Conservation (phyloP, 1,284 basidiomycete species). For the Ustilago nuda region DNA sequence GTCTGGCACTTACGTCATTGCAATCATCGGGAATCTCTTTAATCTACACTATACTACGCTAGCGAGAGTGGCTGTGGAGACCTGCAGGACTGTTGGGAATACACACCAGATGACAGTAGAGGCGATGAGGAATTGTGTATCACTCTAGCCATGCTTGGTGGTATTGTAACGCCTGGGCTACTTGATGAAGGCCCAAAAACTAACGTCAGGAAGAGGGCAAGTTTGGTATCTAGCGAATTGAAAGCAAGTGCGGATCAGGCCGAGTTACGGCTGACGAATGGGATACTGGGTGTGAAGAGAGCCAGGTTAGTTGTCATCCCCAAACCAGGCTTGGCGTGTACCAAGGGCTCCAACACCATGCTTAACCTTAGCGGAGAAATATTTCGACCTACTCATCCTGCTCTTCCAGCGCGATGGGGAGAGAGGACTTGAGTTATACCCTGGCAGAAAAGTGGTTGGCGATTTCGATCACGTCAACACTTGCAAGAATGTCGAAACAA, state of each 20-base stretch:
- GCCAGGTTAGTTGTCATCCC: slow-evolving; percentile 38
- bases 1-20: background rate
- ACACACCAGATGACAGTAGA: slow-evolving; percentile 45
- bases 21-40: background rate
- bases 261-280: slow-evolving; percentile 17
- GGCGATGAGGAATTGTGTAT: slow-evolving; percentile 40
- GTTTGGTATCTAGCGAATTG: slow-evolving; percentile 27
- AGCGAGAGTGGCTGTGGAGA: slow-evolving; percentile 34
- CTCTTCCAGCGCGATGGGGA: slow-evolving; percentile 74
- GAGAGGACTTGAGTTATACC: slow-evolving; percentile 75
- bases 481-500: slow-evolving; percentile 72
- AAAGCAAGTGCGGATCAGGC: slow-evolving; percentile 21
- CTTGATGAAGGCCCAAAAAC: slow-evolving; percentile 28
- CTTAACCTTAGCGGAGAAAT: slow-evolving; percentile 55
- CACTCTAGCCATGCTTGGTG: slow-evolving; percentile 21
- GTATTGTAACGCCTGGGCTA: slow-evolving; percentile 17
- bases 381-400: slow-evolving; percentile 75
- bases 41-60: slow-evolving; percentile 7
- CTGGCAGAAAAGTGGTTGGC: slow-evolving; percentile 72
- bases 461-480: slow-evolving; percentile 72
- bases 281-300: slow-evolving; percentile 34
- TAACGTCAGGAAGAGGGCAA: slow-evolving; percentile 25
- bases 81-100: slow-evolving; percentile 31
- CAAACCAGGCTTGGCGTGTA: slow-evolving; percentile 36
- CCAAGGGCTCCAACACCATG: slow-evolving; percentile 16